Evolutionary conservation across 75 land plant species (phyloP).

Genomic region (Pinus taeda): DNA sequence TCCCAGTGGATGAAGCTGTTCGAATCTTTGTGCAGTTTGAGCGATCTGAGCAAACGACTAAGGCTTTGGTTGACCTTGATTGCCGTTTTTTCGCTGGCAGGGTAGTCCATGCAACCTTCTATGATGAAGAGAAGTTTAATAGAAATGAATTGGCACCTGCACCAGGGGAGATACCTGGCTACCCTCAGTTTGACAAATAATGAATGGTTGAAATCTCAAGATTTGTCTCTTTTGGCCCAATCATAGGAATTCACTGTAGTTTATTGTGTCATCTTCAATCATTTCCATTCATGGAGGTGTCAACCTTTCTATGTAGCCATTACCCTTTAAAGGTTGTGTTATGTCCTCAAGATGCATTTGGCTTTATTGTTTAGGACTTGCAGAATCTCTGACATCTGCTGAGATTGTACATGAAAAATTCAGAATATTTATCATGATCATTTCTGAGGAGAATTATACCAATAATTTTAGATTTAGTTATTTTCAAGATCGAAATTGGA

Average conservation of each 20-base stretch:
- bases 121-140: slow-evolving; percentile 81
- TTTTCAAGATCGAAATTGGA: background rate
- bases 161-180: slow-evolving; percentile 87
- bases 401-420: background rate
- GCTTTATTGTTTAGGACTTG: background rate
- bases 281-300: background rate
- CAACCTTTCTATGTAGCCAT: background rate
- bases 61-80: slow-evolving; percentile 85
- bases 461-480: background rate
- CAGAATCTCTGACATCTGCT: background rate
- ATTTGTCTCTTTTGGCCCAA: background rate
- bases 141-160: slow-evolving; percentile 89
- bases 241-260: background rate
- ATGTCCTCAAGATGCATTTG: background rate
- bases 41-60: slow-evolving; percentile 92
- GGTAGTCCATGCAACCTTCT: slow-evolving; percentile 78
- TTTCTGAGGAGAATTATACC: background rate
- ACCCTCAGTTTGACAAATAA: background rate
- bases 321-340: background rate
- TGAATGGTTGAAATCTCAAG: background rate
- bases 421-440: background rate
- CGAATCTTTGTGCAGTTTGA: slow-evolving; percentile 96
- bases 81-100: slow-evolving; percentile 95
- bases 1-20: slow-evolving; percentile 88
- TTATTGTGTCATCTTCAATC: background rate